Conservation (phyloP, 345 rosid genomes). For the Gossypium thurberi region DNA sequence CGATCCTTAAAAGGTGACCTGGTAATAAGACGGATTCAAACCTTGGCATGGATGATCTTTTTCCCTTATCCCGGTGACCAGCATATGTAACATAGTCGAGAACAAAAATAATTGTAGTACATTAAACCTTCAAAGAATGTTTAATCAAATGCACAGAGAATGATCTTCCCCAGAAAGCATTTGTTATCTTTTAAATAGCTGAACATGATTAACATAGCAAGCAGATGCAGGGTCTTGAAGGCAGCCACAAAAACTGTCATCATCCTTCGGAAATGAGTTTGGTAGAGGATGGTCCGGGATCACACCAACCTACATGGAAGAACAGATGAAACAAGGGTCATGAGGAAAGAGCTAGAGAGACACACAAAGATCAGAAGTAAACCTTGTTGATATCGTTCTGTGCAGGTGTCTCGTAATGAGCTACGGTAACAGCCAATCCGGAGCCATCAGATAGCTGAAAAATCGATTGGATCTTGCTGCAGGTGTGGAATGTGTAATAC, state of each 20-base stretch:
- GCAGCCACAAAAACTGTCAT: slow-evolving; percentile 68
- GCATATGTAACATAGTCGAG: too few relatives aligned
- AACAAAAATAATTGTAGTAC: too few relatives aligned
- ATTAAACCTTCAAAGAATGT: too few relatives aligned
- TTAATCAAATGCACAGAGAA: background rate
- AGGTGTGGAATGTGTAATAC: slow-evolving; percentile 16
- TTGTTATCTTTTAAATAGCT: slow-evolving; percentile 51
- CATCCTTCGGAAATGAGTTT: slow-evolving; percentile 67
- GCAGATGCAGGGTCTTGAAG: slow-evolving; percentile 62
- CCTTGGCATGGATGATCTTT: too few relatives aligned
- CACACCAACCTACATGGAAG: slow-evolving; percentile 59
- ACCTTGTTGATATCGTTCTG: slow-evolving; percentile 89
- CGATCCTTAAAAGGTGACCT: too few relatives aligned
- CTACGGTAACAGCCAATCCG: slow-evolving; percentile 86
- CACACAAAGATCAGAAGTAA: background rate
- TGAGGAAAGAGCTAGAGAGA: background rate
- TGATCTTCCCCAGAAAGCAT: slow-evolving; percentile 2
- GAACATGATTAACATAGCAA: slow-evolving; percentile 51
- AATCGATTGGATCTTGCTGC: slow-evolving; percentile 94
- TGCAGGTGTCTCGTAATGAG: slow-evolving; percentile 93
- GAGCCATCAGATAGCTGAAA: slow-evolving; percentile 94
- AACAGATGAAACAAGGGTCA: background rate
- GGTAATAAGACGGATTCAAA: too few relatives aligned
- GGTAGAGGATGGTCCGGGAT: slow-evolving; percentile 91
- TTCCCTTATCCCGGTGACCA: too few relatives aligned